These are phyloP conservation scores for Citrullus colocynthis DNA, from an alignment of 306 rosid species.

Conservation along the genomic window DNA sequence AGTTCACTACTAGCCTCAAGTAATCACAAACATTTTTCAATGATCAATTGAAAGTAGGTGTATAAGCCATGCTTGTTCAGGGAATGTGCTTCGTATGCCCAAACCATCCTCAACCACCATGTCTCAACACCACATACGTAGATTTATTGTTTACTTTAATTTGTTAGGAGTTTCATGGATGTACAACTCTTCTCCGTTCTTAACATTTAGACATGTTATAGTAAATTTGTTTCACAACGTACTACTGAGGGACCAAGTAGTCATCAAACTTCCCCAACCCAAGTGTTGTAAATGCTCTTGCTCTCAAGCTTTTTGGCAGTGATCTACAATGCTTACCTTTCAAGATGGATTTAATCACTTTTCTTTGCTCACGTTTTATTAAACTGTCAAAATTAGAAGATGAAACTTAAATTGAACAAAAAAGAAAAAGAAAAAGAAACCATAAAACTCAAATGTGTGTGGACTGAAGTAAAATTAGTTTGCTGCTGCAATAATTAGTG, in stretches of 20 bases:
- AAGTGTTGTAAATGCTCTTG: background rate
- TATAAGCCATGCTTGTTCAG: background rate
- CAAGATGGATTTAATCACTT: background rate
- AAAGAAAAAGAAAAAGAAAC: background rate
- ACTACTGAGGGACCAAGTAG: background rate
- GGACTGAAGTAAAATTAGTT: background rate
- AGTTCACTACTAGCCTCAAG: background rate
- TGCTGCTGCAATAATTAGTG: background rate
- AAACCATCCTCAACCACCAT: background rate
- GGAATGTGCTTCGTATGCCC: background rate
- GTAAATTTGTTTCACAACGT: background rate
- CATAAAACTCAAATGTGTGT: background rate
- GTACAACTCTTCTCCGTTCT: background rate
- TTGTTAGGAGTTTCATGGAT: background rate
- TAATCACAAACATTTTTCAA: background rate
- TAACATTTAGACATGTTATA: background rate
- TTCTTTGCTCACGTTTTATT: background rate
- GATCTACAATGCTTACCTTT: background rate
- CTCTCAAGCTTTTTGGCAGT: background rate
- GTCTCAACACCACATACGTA: background rate
- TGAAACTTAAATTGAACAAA: background rate
- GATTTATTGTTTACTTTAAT: background rate
- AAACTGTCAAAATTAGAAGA: background rate
- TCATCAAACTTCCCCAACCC: background rate
- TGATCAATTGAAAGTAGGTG: background rate